These are phyloP conservation scores for Apiospora malaysiana DNA, from an alignment of 2,329 filamentous ascomycete genomes.

Conservation along the genomic window DNA sequence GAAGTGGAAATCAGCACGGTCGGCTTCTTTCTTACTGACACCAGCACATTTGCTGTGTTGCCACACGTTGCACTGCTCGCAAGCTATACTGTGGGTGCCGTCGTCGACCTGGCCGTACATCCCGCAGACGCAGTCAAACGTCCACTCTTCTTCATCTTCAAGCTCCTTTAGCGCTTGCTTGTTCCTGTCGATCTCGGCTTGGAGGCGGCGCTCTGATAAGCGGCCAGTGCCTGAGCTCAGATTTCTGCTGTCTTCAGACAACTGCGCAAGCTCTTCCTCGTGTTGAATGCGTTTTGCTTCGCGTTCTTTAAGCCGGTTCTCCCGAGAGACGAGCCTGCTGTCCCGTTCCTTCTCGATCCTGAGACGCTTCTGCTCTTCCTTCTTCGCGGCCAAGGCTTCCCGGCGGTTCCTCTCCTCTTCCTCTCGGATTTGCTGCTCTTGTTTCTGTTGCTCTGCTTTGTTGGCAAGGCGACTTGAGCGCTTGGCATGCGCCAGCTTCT, in stretches of 20 bases:
- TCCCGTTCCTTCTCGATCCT: constrained; percentile 76
- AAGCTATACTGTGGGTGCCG: constrained; percentile 90
- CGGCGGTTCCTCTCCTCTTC: constrained; percentile 69
- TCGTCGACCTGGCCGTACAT: constrained; percentile 93
- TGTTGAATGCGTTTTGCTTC: constrained; percentile 83
- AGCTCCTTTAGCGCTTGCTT: constrained; percentile 78
- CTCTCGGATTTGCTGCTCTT: constrained; percentile 73
- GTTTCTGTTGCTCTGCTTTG: constrained; percentile 78
- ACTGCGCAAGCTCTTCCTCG: constrained; percentile 79
- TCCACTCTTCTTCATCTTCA: constrained; percentile 76
- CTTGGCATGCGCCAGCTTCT: constrained; percentile 93
- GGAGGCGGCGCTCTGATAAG: constrained; percentile 79
- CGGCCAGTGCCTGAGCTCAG: constrained; percentile 61
- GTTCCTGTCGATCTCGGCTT: constrained; percentile 80
- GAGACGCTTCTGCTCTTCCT: constrained; percentile 66
- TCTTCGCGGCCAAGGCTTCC: constrained; percentile 70
- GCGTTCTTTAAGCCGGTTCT: constrained; percentile 84
- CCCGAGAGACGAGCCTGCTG: constrained; percentile 80
- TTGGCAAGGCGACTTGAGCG: constrained; percentile 87
- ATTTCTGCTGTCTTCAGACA: constrained; percentile 75
- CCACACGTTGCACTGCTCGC: constrained; percentile 94
- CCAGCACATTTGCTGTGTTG: constrained; percentile 93
- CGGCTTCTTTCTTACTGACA: constrained; percentile 79
- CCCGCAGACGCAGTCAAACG: constrained; percentile 94
- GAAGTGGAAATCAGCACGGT: constrained; percentile 86